phyloP scores from a whole-genome alignment of 495 filamentous ascomycete species.

The Aspergillus olivimuriae region DNA sequence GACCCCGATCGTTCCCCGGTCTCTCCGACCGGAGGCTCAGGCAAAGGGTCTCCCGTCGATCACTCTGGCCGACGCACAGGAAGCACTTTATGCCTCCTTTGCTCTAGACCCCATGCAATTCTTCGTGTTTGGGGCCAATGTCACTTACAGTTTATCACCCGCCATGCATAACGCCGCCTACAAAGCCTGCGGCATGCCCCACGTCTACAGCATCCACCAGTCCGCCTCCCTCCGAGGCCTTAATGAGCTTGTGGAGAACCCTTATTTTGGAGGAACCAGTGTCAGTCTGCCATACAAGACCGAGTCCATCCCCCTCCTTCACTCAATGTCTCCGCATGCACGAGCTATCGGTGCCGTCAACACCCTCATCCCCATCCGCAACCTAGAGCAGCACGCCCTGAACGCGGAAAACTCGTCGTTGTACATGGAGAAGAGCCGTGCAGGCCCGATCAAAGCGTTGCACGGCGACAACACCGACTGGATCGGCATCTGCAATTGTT shows the following conservation, averaged over 20 bases:
- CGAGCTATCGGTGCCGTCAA: slow-evolving; percentile 74
- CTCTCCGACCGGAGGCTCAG: slow-evolving; percentile 16
- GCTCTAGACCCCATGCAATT: slow-evolving; percentile 45
- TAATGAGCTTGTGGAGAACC: slow-evolving; percentile 54
- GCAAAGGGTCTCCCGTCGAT: slow-evolving; percentile 33
- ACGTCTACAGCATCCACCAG: slow-evolving; percentile 61
- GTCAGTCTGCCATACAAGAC: slow-evolving; percentile 72
- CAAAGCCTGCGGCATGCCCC: slow-evolving; percentile 62
- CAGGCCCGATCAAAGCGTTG: slow-evolving; percentile 56
- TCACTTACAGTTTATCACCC: slow-evolving; percentile 39
- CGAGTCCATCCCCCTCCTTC: slow-evolving; percentile 60
- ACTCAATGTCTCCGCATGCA: slow-evolving; percentile 67
- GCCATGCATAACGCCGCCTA: slow-evolving; percentile 70
- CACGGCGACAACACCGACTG: slow-evolving; percentile 84
- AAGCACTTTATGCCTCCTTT: slow-evolving; percentile 49
- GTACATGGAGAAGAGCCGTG: slow-evolving; percentile 53
- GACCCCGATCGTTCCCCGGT: slow-evolving; percentile 48
- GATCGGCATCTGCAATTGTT: slow-evolving; percentile 65
- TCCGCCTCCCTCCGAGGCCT: slow-evolving; percentile 60
- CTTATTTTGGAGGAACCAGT: slow-evolving; percentile 67
- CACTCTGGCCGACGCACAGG: slow-evolving; percentile 31
- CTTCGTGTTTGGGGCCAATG: slow-evolving; percentile 39
- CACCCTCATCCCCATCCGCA: slow-evolving; percentile 64
- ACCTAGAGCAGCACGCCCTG: slow-evolving; percentile 42
- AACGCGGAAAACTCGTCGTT: slow-evolving; percentile 29